phyloP scores from a whole-genome alignment of 2,329 filamentous ascomycete genomes.

The Fusarium sp. region DNA sequence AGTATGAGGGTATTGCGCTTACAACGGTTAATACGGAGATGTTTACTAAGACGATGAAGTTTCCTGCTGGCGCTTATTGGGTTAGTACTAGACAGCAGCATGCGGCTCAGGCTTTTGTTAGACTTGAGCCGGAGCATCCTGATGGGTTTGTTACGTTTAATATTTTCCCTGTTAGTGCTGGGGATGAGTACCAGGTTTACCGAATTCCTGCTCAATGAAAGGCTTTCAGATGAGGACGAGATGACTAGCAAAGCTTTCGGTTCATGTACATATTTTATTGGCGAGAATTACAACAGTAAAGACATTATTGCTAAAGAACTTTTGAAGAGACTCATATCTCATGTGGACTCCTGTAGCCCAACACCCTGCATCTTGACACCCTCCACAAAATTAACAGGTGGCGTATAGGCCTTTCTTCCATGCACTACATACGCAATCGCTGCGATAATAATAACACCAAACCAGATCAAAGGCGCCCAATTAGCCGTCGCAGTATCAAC shows the following conservation, averaged over 20 bases:
- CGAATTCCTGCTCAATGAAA: conserved; percentile 16
- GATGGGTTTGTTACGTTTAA: conserved; percentile 50
- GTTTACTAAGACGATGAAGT: conserved; percentile 25
- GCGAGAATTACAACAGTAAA: too few relatives aligned
- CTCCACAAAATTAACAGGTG: conserved; percentile 27
- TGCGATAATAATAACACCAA: conserved; percentile 21
- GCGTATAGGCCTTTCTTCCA: conserved; percentile 14
- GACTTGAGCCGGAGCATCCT: conserved; percentile 49
- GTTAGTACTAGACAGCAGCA: conserved; percentile 51
- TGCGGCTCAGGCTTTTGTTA: conserved; percentile 46
- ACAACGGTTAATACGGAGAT: conserved; percentile 42
- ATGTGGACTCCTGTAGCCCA: conserved; percentile 16
- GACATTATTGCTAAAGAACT: background rate
- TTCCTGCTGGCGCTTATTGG: conserved; percentile 48
- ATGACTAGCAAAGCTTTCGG: too few relatives aligned
- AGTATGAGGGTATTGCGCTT: conserved; percentile 47
- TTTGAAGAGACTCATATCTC: background rate
- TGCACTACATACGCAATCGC: conserved; percentile 13
- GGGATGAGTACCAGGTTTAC: conserved; percentile 51
- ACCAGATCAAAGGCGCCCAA: conserved; percentile 32
- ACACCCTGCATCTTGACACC: conserved; percentile 20
- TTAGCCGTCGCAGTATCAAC: conserved; percentile 26
- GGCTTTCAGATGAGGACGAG: too few relatives aligned
- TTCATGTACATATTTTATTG: too few relatives aligned
- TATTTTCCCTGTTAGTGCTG: conserved; percentile 45